phyloP scores from a whole-genome alignment of 2,329 filamentous ascomycete genomes.

The Raffaelea albimanens region DNA sequence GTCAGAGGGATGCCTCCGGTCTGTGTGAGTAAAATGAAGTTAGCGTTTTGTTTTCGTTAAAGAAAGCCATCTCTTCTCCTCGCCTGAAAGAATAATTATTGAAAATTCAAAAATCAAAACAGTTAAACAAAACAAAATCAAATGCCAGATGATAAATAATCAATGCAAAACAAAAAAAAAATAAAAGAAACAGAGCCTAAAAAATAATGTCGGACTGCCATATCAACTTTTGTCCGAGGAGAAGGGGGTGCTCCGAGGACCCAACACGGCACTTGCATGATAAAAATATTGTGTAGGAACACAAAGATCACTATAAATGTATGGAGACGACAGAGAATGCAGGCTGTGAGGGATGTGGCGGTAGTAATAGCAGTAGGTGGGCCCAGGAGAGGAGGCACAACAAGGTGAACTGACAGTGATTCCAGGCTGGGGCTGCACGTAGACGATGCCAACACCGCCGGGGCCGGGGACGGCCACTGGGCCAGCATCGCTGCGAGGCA shows the following conservation, averaged over 20 bases:
- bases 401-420: slow-evolving; percentile 11
- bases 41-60: no score
- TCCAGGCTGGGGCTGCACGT: slow-evolving; percentile 7
- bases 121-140: not conserved
- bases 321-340: not conserved
- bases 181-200: not conserved
- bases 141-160: not conserved
- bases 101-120: no score
- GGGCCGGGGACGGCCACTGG: slow-evolving; percentile 19
- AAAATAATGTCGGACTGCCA: no score
- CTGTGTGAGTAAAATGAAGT: not conserved
- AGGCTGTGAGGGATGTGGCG: not conserved
- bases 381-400: not conserved
- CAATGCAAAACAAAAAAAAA: not conserved
- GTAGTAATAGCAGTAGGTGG: not conserved
- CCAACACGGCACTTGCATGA: slow-evolving; percentile 5
- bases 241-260: not conserved
- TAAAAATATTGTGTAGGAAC: not conserved
- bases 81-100: no score
- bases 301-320: not conserved
- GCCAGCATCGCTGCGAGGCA: slow-evolving; percentile 38
- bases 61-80: no score
- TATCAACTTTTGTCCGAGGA: no score
- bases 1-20: not conserved
- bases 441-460: slow-evolving; percentile 8